Evolutionary conservation across 441 rosid species (phyloP).

Genomic region (Populus hybrid): DNA sequence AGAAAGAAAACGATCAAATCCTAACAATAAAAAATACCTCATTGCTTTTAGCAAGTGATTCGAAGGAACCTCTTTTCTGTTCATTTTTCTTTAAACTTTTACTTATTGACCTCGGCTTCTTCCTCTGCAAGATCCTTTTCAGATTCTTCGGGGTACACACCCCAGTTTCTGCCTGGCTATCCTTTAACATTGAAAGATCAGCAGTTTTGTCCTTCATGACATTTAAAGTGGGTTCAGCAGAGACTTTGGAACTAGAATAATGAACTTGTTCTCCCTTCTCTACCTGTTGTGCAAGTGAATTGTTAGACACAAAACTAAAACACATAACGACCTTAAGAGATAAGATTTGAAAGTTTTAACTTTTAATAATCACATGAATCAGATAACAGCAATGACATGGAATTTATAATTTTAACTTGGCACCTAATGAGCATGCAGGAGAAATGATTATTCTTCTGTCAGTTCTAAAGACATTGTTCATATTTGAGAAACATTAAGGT

Average conservation of each 20-base stretch:
- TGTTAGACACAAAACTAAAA: not conserved
- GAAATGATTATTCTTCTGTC: not conserved
- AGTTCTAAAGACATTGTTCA: constrained; percentile 13
- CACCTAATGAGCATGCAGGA: not conserved
- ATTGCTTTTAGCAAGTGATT: constrained; percentile 30
- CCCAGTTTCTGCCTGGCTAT: constrained; percentile 26
- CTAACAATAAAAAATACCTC: constrained; percentile 32
- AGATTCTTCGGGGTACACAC: constrained; percentile 22
- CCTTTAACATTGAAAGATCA: constrained; percentile 23
- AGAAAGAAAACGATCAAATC: not conserved
- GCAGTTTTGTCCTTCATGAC: constrained; percentile 24
- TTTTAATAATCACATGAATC: constrained; percentile 4
- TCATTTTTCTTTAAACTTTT: constrained; percentile 25
- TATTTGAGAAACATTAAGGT: not conserved
- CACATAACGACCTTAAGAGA: not conserved
- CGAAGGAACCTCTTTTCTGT: constrained; percentile 18
- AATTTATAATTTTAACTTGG: not conserved
- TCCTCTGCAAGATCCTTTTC: constrained; percentile 18
- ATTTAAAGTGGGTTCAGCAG: constrained; percentile 37
- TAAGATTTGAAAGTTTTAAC: not conserved
- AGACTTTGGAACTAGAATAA: constrained; percentile 25
- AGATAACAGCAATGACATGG: not conserved
- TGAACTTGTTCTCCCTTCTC: constrained; percentile 24
- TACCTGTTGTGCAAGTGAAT: constrained; percentile 27
- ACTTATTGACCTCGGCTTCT: constrained; percentile 24